A percentile compares a stretch with the other conserved stretches of the same genome.
Evolutionary conservation across 306 rosid genomes (phyloP).

Genomic region (Crotalaria pallida): DNA sequence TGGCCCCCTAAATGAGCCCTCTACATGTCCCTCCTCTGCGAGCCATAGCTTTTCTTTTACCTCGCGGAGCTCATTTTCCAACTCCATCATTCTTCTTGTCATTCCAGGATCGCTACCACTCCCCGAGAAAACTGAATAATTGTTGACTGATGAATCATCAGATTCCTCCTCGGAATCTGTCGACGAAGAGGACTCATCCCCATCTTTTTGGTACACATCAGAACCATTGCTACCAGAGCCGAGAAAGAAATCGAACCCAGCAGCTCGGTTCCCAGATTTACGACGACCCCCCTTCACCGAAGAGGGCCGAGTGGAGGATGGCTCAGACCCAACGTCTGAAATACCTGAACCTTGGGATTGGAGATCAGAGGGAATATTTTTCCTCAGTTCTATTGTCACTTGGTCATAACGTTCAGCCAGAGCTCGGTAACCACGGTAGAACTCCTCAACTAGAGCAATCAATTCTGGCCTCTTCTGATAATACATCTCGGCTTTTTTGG

Average conservation of each 20-base stretch:
- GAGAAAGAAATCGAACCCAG: conserved; percentile 93
- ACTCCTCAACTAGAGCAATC: conserved; percentile 82
- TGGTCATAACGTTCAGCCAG: conserved; percentile 94
- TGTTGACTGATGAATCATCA: conserved; percentile 86
- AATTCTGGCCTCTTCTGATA: conserved; percentile 91
- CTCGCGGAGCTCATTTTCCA: conserved; percentile 84
- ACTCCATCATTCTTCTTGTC: conserved; percentile 58
- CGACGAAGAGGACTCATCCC: conserved; percentile 68
- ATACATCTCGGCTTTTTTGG: conserved; percentile 95
- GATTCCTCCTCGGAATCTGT: conserved; percentile 90
- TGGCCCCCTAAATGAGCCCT: conserved; percentile 32
- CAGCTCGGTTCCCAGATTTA: conserved; percentile 66
- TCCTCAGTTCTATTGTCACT: conserved; percentile 75
- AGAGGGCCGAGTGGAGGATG: conserved; percentile 39
- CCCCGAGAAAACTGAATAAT: conserved; percentile 47
- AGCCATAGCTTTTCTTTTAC: conserved; percentile 63
- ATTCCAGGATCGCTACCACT: conserved; percentile 48
- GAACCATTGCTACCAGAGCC: conserved; percentile 64
- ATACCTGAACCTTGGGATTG: conserved; percentile 75
- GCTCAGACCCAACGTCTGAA: conserved; percentile 70
- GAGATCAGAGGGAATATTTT: conserved; percentile 67
- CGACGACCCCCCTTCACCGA: conserved; percentile 44
- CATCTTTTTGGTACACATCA: conserved; percentile 67
- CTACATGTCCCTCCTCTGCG: conserved; percentile 53
- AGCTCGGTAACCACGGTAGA: conserved; percentile 76